These are phyloP conservation scores for Patellifolia procumbens DNA, from an alignment of 179 eudicot genomes.

Conservation along the genomic window DNA sequence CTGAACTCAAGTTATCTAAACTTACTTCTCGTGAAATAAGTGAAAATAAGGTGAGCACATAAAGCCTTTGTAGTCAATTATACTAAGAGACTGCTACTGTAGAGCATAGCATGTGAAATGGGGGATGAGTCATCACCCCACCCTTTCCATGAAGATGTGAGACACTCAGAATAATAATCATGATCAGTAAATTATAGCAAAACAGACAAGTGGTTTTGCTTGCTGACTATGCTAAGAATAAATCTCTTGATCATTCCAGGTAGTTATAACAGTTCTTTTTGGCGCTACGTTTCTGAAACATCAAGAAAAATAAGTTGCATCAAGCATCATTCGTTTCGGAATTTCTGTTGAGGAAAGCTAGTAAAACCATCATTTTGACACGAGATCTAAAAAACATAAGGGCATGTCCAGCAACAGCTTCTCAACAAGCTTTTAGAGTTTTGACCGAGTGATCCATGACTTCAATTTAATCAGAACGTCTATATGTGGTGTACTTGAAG, in stretches of 20 bases:
- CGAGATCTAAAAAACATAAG: neutral
- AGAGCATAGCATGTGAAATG: neutral
- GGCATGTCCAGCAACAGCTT: neutral
- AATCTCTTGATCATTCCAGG: neutral
- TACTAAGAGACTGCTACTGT: neutral
- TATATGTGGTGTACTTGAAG: no score
- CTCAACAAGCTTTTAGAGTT: neutral
- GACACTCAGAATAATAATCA: no score
- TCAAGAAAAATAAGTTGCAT: no score
- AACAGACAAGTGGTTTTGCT: neutral
- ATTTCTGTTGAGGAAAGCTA: constrained; percentile 1
- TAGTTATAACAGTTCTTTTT: neutral
- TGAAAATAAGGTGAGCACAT: neutral
- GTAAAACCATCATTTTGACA: neutral
- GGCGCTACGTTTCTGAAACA: neutral
- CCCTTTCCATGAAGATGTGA: neutral
- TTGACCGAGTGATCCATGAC: no score
- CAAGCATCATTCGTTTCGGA: neutral
- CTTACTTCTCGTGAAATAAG: no score
- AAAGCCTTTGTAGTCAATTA: neutral
- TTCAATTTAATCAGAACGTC: no score
- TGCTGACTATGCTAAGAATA: neutral
- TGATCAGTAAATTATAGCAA: neutral
- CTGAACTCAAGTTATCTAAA: no score
- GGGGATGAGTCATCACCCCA: no score